Evolutionary conservation across 768 basidiomycete species (phyloP).

Genomic region (Leucocoprinus sp.): DNA sequence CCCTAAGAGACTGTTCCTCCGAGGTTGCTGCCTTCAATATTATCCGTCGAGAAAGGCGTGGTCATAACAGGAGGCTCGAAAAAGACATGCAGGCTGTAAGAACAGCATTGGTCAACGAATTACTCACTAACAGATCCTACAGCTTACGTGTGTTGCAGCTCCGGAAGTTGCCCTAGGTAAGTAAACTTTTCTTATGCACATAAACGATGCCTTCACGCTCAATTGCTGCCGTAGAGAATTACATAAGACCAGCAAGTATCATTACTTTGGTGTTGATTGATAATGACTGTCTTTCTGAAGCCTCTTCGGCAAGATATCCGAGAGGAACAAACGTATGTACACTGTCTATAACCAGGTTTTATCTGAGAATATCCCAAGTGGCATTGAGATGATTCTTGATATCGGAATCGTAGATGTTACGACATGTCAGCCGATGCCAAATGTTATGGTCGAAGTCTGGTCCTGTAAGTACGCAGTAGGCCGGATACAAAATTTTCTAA

Average conservation of each 20-base stretch:
- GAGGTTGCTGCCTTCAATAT: slow-evolving; percentile 8
- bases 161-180: slow-evolving; percentile 7
- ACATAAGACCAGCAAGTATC: background rate
- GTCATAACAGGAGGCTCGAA: background rate
- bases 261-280: background rate
- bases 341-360: no score
- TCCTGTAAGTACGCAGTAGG: slow-evolving; percentile 6
- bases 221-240: background rate
- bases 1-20: slow-evolving; percentile 5
- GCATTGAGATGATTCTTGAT: slow-evolving; percentile 27
- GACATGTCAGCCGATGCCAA: slow-evolving; percentile 26
- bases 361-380: slow-evolving; percentile 13
- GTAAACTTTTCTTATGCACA: background rate
- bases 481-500: background rate
- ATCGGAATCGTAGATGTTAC: slow-evolving; percentile 28
- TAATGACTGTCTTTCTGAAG: background rate
- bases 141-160: slow-evolving; percentile 9
- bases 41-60: slow-evolving; percentile 6
- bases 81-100: slow-evolving; percentile 1
- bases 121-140: background rate
- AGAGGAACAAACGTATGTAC: slow-evolving; percentile 5
- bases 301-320: slow-evolving; percentile 4
- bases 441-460: slow-evolving; percentile 31
- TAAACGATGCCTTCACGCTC: background rate
- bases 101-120: background rate